Evolutionary conservation across 164 flowering plant species (phyloP).

Genomic region (Taxillus chinensis): DNA sequence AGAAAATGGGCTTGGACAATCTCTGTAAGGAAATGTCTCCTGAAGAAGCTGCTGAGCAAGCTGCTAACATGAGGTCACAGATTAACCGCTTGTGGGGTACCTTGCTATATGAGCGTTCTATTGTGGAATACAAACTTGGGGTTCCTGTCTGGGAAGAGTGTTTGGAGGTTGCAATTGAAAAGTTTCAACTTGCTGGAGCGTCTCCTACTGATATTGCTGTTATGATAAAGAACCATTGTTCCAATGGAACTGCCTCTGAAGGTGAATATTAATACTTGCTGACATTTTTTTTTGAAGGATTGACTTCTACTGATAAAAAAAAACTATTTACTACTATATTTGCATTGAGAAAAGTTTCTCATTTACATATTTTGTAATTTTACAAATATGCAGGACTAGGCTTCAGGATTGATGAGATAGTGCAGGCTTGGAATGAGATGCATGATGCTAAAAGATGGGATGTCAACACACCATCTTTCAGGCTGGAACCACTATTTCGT

Average conservation of each 20-base stretch:
- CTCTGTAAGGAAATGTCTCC: background rate
- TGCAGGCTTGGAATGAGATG: constrained; percentile 7
- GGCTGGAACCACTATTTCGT: constrained; percentile 6
- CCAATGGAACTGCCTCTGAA: constrained; percentile 6
- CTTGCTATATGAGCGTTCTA: constrained; percentile 5
- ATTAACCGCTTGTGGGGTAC: constrained; percentile 3
- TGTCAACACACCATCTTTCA: background rate
- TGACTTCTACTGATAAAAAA: background rate
- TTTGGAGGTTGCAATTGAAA: constrained; percentile 6
- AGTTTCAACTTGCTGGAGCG: constrained; percentile 6
- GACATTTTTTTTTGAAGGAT: background rate
- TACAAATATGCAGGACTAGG: constrained; percentile 2
- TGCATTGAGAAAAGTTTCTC: too few relatives aligned
- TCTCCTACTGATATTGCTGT: constrained; percentile 4
- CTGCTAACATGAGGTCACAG: constrained; percentile 6
- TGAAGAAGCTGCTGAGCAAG: constrained; percentile 1
- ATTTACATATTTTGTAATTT: background rate
- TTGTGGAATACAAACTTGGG: constrained; percentile 1
- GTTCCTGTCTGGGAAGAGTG: constrained; percentile 3
- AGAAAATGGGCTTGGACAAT: background rate
- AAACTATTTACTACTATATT: too few relatives aligned
- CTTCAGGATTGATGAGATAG: constrained; percentile 4
- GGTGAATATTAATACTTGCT: background rate
- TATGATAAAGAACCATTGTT: constrained; percentile 5
- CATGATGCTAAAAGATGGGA: constrained; percentile 4